phyloP scores from a whole-genome alignment of 495 filamentous ascomycete species.

The Aspergillus cavernicola region DNA sequence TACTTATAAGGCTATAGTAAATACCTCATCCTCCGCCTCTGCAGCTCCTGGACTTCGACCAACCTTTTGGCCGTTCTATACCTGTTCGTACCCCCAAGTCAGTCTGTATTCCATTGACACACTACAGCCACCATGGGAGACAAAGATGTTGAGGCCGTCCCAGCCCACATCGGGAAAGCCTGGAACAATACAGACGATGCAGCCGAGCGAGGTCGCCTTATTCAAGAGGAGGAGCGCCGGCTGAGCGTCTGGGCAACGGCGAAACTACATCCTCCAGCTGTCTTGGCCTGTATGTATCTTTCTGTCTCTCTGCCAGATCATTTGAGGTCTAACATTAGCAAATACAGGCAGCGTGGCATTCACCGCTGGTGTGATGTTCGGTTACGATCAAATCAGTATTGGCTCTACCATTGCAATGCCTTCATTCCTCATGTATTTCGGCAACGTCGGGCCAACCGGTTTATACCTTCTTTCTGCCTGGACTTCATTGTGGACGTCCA shows the following conservation, averaged over 20 bases:
- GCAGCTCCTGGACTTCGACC: no score
- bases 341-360: background rate
- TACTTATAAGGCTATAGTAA: no score
- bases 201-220: constrained; percentile 1
- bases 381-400: constrained; percentile 3
- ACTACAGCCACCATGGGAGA: background rate
- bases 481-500: constrained; percentile 8
- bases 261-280: background rate
- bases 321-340: no score
- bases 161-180: background rate
- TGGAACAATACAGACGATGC: background rate
- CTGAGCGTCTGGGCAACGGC: background rate
- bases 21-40: no score
- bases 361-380: background rate
- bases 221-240: background rate
- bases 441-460: background rate
- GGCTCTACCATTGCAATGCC: constrained; percentile 5
- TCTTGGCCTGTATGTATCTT: background rate
- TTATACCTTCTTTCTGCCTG: constrained; percentile 7
- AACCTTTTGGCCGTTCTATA: background rate
- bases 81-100: background rate
- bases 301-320: background rate
- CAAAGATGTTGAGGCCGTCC: background rate
- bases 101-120: background rate
- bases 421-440: constrained; percentile 5